Conservation (phyloP, 768 basidiomycete genomes). For the Butyriboletus loyo region DNA sequence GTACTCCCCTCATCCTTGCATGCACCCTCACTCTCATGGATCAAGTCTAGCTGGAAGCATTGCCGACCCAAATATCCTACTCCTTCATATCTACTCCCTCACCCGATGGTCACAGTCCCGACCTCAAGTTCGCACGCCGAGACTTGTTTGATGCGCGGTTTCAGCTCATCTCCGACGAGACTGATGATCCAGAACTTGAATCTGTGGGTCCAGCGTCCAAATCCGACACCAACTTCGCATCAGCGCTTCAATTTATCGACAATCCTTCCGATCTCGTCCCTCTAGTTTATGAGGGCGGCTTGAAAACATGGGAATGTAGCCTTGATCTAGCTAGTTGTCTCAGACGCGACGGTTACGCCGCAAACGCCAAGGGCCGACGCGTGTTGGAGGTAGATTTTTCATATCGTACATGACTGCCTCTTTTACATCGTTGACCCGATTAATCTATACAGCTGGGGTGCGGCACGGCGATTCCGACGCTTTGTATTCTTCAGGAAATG, state of each 20-base stretch:
- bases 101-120: constrained; percentile 22
- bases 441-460: constrained; percentile 71
- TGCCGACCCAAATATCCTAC: constrained; percentile 77
- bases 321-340: constrained; percentile 79
- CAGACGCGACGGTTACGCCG: constrained; percentile 28
- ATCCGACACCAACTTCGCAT: constrained; percentile 8
- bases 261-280: constrained; percentile 88
- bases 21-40: constrained; percentile 6
- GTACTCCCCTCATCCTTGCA: not conserved
- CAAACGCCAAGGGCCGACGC: constrained; percentile 44
- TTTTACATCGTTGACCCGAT: not conserved
- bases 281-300: constrained; percentile 90
- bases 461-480: constrained; percentile 84
- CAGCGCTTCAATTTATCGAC: constrained; percentile 64
- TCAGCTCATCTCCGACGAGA: constrained; percentile 71
- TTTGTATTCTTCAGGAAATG: constrained; percentile 65
- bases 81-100: constrained; percentile 64
- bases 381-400: constrained; percentile 61
- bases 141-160: constrained; percentile 97
- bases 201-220: constrained; percentile 19
- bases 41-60: constrained; percentile 53
- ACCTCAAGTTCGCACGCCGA: constrained; percentile 57
- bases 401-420: not conserved
- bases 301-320: constrained; percentile 98
- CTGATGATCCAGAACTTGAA: constrained; percentile 29